These are phyloP conservation scores for Trichophyton simii DNA, from an alignment of 2,329 filamentous ascomycete species.

Conservation along the genomic window DNA sequence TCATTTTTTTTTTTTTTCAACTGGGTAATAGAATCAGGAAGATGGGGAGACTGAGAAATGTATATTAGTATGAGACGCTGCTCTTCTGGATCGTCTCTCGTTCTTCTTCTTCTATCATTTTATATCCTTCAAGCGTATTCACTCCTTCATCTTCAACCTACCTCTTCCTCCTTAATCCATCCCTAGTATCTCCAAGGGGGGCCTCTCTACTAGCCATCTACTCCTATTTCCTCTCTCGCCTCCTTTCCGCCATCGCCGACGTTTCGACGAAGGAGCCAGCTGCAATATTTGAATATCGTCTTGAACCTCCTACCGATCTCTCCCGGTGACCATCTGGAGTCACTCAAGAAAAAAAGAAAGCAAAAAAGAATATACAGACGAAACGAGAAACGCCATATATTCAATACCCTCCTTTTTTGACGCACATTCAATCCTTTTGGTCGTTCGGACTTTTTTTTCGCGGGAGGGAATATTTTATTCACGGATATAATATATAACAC, in stretches of 20 bases:
- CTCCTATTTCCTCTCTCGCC: not conserved
- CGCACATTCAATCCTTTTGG: not conserved
- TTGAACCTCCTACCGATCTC: not conserved
- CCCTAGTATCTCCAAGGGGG: not conserved
- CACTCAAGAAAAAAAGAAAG: not conserved
- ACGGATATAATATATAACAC: not conserved
- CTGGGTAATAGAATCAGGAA: not conserved
- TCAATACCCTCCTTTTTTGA: not conserved
- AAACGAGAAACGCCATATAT: not conserved
- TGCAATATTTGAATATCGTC: not conserved
- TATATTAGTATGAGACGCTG: slow-evolving; percentile 1
- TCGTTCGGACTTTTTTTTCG: not conserved
- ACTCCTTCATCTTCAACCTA: not conserved
- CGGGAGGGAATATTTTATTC: not conserved
- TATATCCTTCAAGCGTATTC: not conserved
- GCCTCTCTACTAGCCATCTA: not conserved
- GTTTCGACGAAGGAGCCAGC: not conserved
- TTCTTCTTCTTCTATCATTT: not conserved
- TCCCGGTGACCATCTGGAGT: not conserved
- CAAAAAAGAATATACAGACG: not conserved
- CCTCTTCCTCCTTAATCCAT: not conserved
- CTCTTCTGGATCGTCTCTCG: not conserved
- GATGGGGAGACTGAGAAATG: not conserved
- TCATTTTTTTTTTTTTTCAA: not conserved
- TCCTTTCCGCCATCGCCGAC: not conserved